A percentile compares a stretch with the other conserved stretches of the same genome.
Evolutionary conservation across 2,329 filamentous ascomycete species (phyloP).

Genomic region (Microcyclosporella mali): DNA sequence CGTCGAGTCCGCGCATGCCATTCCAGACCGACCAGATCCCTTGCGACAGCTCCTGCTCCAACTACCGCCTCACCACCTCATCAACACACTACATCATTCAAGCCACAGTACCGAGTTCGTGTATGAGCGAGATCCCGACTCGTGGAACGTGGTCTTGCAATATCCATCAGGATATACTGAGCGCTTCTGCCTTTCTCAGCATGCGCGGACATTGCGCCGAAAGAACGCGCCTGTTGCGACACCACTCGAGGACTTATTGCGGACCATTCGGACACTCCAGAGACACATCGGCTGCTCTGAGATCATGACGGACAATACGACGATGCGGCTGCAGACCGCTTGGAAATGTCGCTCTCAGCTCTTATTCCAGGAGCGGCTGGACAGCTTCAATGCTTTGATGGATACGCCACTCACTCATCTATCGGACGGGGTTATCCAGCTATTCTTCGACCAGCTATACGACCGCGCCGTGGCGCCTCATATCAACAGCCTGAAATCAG

Average conservation of each 20-base stretch:
- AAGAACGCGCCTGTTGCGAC: neutral
- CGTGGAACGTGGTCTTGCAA: slow-evolving; percentile 1
- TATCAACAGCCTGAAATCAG: slow-evolving; percentile 68
- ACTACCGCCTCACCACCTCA: neutral
- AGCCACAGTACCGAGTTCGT: neutral
- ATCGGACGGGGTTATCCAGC: slow-evolving; percentile 12
- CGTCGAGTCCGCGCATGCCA: neutral
- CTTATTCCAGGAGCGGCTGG: too few relatives aligned
- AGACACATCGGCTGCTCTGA: too few relatives aligned
- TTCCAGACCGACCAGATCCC: neutral
- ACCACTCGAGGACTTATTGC: slow-evolving; percentile 4
- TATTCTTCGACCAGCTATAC: slow-evolving; percentile 72
- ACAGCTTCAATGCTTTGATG: too few relatives aligned
- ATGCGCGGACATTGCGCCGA: neutral
- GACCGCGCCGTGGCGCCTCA: slow-evolving; percentile 76
- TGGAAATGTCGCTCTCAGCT: too few relatives aligned
- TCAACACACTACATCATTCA: slow-evolving; percentile 9
- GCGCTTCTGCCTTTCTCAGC: slow-evolving; percentile 4
- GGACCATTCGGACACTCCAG: neutral
- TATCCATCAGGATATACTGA: slow-evolving; percentile 8
- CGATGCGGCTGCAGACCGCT: too few relatives aligned
- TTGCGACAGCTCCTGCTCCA: neutral
- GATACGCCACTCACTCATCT: too few relatives aligned
- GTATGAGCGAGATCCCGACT: neutral
- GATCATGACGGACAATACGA: too few relatives aligned